Evolutionary conservation across 257 asterid genomes (phyloP), one percentile per base, ranked within the genome.

Genomic region (Ehretia macrophylla): DNA sequence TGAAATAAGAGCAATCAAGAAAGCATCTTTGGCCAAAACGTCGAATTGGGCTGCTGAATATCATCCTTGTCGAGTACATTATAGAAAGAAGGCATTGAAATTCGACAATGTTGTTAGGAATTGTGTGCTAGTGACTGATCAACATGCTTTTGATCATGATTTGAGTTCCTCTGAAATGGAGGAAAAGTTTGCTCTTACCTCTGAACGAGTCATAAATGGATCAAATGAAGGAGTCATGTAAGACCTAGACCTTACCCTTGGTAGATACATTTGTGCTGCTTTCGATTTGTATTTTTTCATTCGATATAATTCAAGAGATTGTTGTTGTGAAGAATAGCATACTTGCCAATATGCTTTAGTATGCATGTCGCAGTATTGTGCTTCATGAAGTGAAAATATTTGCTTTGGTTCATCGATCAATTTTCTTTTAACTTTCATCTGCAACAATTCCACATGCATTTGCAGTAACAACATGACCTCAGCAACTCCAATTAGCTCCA

Each of bases 211-310:
- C 58, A n/a, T 17, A 10, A 19, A 59, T 11, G 68, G 35, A 50
- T 61, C 77, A 66, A 61, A n/a, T 14, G 66, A 62, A 62, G 79
- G 67, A 59, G 59, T 19, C 51, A 59, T 58, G 82, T 77, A 73
- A 77, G 82, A 23, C 62, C 63, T n/a, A 48, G 18, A 45, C 12
- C 55, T 27, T 54, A 51, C 51, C 45, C 35, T 9, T 47, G 5
- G 20, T 61, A 27, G 3, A 52, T 46, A 10, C 22, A 32, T 56
- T 10, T 10, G 17, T 10, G n/a, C 16, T 44, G 14, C 14, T 42
- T 11, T 42, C 47, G 16, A 10, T 42, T 42, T 42, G 47, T 42
- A 14, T 42, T 10, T 42, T 4, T 42, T 27, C 27, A 23, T 14
- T 48, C 1, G 1, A 11, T n/a, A 13, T 37, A 8, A 32, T 55